Conservation (phyloP, 208 protist genomes). For the Leishmania tarentolae region DNA sequence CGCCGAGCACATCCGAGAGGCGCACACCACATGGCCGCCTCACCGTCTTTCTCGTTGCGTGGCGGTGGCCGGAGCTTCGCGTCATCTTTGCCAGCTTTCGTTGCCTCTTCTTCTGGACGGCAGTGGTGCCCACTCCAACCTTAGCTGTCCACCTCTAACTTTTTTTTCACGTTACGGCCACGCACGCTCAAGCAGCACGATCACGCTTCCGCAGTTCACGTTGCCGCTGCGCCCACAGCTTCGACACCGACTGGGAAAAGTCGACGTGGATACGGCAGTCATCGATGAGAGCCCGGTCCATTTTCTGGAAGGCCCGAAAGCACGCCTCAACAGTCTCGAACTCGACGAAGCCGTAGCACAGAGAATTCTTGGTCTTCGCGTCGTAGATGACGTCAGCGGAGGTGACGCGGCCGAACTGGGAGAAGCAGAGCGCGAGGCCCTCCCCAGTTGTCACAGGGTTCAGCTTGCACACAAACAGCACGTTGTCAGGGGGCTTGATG, state of each 20-base stretch:
- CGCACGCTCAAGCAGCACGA: conserved; percentile 7
- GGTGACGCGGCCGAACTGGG: conserved; percentile 94
- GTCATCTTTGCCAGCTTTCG: background rate
- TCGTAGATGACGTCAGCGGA: conserved; percentile 86
- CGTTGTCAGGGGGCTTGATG: conserved; percentile 96
- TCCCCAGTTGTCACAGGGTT: conserved; percentile 96
- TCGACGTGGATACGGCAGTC: conserved; percentile 98
- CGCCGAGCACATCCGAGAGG: background rate
- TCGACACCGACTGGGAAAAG: conserved; percentile 96
- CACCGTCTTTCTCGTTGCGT: background rate
- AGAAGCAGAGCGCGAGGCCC: conserved; percentile 96
- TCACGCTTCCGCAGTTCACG: conserved; percentile 53
- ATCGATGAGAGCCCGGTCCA: conserved; percentile 98
- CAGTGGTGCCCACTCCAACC: background rate
- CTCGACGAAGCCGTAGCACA: conserved; percentile 99
- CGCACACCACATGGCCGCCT: background rate
- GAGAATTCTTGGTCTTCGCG: conserved; percentile 65
- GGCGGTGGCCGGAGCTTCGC: background rate
- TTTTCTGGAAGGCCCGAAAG: conserved; percentile 95
- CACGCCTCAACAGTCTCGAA: conserved; percentile 93
- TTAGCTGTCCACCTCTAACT: background rate
- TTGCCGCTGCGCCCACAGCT: conserved; percentile 78
- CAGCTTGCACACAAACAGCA: conserved; percentile 99
- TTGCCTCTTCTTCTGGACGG: background rate
- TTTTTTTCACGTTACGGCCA: background rate